These are phyloP conservation scores for Cytospora schulzeri DNA, from an alignment of 2,329 filamentous ascomycete genomes.

Conservation along the genomic window DNA sequence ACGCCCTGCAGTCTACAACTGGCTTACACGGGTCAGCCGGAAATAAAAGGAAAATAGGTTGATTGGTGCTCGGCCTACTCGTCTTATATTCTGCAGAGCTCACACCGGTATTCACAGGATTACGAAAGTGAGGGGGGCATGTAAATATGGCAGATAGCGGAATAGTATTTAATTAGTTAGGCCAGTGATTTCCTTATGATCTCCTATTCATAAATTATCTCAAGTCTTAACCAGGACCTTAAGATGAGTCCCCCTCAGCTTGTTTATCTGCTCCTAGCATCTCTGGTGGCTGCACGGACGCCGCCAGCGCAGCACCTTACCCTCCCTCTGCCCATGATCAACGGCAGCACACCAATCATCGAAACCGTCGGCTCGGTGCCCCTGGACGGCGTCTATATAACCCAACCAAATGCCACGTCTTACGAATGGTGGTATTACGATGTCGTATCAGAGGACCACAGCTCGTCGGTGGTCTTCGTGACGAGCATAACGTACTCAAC, in stretches of 20 bases:
- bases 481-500: not conserved
- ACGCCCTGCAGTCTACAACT: not conserved
- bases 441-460: not conserved
- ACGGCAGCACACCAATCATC: not conserved
- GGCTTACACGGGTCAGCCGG: not conserved
- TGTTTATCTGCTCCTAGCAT: not conserved
- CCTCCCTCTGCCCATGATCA: not conserved
- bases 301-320: not conserved
- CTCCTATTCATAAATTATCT: not conserved
- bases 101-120: not conserved
- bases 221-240: not conserved
- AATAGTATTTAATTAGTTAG: not conserved
- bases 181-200: not conserved
- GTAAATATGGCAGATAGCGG: no score
- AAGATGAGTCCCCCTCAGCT: not conserved
- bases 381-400: not conserved
- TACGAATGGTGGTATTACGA: conserved; percentile 1
- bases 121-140: not conserved
- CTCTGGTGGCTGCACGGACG: not conserved
- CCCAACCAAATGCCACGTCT: not conserved
- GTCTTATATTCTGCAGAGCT: not conserved
- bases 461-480: not conserved
- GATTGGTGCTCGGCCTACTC: not conserved
- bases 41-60: not conserved
- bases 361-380: not conserved